Base-by-base conservation (phyloP, 192 early-diverging fungal species). In the Backusella luteola region DNA sequence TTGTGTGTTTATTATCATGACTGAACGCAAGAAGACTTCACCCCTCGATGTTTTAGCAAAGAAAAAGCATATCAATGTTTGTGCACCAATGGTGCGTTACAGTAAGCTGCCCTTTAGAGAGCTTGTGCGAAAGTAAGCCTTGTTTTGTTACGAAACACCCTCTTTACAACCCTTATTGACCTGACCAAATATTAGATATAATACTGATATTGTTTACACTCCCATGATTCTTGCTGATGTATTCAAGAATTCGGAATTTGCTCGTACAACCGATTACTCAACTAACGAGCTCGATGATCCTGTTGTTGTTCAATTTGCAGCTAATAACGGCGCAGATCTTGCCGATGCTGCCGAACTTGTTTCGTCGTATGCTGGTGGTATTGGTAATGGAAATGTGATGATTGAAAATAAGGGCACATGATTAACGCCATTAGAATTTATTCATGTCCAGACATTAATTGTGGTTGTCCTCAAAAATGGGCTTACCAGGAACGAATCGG, bases 401-500 rank as follows among this genome's bases (percentile, higher is more conserved):
- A 56, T 26, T 19, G 23, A 23, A 9, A 2, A 23, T 1, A 56
- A 56, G 19, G 53, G 15, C 3, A 42, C 44, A 67, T 34, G 5
- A 8, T 38, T 41, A 15, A 44, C 11, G 6, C 19, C 66, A 15
- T 23, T 15, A 23, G 29, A 7, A 15, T 29, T 44, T 23, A n/a
- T 29, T 71, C 26, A 49, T 14, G 8, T 73, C 35, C 34, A 84
- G 91, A 94, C 66, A 82, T 94, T 66, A 94, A 99, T 80, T 99
- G 96, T 84, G 97, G 97, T 21, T 99, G 97, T 76, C 97, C 97
- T 19, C 97, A 99, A 83, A 91, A 90, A 81, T 98, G 96, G 96
- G 97, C 97, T 0, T 91, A 94, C 77, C 84, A 93, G 34, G 97
- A 98, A 82, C 82, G 88, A 11, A 95, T 98, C 74, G 97, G 97